Conservation (phyloP, 257 asterid species). For the Euphrasia confusa region DNA sequence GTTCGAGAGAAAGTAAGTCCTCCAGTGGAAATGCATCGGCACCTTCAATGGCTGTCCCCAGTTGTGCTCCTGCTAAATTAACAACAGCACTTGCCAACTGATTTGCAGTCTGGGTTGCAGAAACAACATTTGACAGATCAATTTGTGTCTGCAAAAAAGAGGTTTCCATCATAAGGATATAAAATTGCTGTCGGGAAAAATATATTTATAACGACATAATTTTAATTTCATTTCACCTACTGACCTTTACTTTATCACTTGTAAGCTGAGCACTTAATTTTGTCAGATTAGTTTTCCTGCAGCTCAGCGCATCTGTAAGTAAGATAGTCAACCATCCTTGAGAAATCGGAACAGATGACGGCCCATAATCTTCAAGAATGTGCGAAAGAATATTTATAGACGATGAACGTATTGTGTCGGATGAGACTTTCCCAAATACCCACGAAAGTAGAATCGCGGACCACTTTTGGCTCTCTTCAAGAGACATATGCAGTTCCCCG, state of each 20-base stretch:
- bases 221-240: constrained; percentile 24
- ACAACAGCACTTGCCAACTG: constrained; percentile 86
- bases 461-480: constrained; percentile 96
- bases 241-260: constrained; percentile 82
- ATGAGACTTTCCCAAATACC: constrained; percentile 66
- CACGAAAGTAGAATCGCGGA: constrained; percentile 82
- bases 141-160: constrained; percentile 81
- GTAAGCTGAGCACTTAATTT: constrained; percentile 56
- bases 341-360: constrained; percentile 82
- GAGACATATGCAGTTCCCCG: constrained; percentile 74
- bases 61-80: constrained; percentile 79
- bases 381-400: constrained; percentile 80
- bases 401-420: constrained; percentile 64
- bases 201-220: constrained; percentile 1
- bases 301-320: constrained; percentile 59
- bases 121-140: constrained; percentile 72
- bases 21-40: constrained; percentile 70
- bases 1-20: constrained; percentile 81
- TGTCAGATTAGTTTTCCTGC: constrained; percentile 50
- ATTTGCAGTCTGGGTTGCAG: constrained; percentile 79
- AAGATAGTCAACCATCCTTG: constrained; percentile 94
- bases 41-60: constrained; percentile 56
- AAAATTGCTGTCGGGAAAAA: constrained; percentile 7
- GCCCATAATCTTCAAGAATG: constrained; percentile 96
- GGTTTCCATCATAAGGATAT: constrained; percentile 14